Evolutionary conservation across 148 eudicot genomes (phyloP), one percentile per base, ranked within the genome.

Genomic region (Limonium bicolor): DNA sequence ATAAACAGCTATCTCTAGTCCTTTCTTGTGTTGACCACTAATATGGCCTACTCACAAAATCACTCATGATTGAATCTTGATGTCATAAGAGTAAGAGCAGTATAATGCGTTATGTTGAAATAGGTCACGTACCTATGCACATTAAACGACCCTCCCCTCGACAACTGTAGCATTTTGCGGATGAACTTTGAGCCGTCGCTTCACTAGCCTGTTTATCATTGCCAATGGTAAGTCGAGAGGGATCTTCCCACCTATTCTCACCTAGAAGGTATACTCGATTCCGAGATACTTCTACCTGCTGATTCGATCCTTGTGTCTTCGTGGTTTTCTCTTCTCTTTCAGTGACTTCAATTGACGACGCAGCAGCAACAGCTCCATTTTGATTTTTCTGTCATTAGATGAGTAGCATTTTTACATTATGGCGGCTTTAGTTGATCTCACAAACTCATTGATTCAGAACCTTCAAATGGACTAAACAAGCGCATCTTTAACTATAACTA

Each of bases 161-260:
- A 65, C 97, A 90, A 47, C 72, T 5, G 34, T 62, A 33, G 63
- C 97, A 90, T 45, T 62, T 80, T 47, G 59, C 60, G 7, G 44
- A 40, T 51, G 68, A 54, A 46, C 31, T 52, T 25, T 42, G 57
- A 26, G 48, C 33, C 18, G 54, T 67, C 37, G 26, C 55, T 18
- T 59, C 58, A n/a, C 25, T 54, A 4, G 36, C 42, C 45, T 45
- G 46, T 44, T 72, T 69, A 51, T 50, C 66, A 36, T 55, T 59
- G 27, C 39, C 55, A 38, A 36, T 54, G n/a, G n/a, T n/a, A 41
- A 90, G 76, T 74, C 97, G 68, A 6, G 95, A 80, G 36, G 97
- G 68, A 15, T 90, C 97, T 67, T 90, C 97, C 95, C 95, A 90
- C 51, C 97, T 49, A 33, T 90, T 90, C 67, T 90, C 97, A 39